phyloP scores from a whole-genome alignment of 1,284 basidiomycete species.

The Marasmius fiardii region DNA sequence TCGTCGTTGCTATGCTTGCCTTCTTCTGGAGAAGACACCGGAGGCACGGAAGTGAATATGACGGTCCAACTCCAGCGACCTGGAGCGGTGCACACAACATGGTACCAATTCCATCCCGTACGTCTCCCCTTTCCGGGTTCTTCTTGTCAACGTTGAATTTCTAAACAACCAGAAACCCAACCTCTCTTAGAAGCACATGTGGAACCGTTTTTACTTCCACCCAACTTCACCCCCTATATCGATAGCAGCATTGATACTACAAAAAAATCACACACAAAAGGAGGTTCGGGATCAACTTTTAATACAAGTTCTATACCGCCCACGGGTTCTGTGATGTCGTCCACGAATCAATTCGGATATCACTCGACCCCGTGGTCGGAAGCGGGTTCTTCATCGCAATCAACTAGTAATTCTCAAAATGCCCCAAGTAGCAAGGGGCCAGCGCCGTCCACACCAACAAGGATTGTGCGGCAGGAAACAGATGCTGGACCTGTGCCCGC shows the following conservation, averaged over 20 bases:
- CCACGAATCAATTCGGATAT: background rate
- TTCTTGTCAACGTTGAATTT: too few species aligned
- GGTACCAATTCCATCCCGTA: background rate
- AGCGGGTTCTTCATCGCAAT: background rate
- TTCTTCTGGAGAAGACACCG: conserved; percentile 1
- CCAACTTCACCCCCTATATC: background rate
- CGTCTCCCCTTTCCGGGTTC: background rate
- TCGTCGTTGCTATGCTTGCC: background rate
- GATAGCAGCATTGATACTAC: background rate
- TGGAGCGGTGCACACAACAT: background rate
- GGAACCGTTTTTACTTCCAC: conserved; percentile 2
- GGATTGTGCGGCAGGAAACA: conserved; percentile 3
- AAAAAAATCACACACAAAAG: too few species aligned
- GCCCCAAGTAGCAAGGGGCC: background rate
- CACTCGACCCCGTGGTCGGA: background rate
- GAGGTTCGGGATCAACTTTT: too few species aligned
- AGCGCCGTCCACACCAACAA: background rate
- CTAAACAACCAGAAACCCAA: conserved; percentile 1
- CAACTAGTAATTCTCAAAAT: background rate
- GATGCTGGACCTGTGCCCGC: conserved; percentile 10
- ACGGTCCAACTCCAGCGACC: background rate
- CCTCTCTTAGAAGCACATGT: conserved; percentile 4
- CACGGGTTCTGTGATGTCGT: background rate
- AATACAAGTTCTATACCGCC: too few species aligned
- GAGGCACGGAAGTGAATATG: background rate